Evolutionary conservation across 2,329 filamentous ascomycete genomes (phyloP), one percentile per base, ranked within the genome.

Genomic region (Graphium sp.): DNA sequence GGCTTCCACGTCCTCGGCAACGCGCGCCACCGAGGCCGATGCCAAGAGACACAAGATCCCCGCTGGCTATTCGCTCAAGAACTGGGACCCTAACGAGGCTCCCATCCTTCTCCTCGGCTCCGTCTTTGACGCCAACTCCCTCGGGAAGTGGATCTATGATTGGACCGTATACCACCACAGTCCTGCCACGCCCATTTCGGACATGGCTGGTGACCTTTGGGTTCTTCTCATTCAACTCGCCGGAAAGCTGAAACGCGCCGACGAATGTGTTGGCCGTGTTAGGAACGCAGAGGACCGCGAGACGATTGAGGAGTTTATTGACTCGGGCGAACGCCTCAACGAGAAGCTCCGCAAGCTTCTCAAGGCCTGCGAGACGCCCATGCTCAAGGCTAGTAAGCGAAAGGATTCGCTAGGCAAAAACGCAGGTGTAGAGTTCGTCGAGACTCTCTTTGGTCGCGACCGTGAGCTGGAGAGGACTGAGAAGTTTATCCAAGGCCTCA

Each of bases 141-240:
- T 98, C 18, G 89, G 89, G 45, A 94, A 94, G 57, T 98, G 89
- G 89, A 91, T 98, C 46, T 98, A 93, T 55, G 89, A 95, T 63
- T 98, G 89, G 89, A 94, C 89, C 12, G 82, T 94, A 37, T 93
- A 82, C 58, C 75, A 78, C 49, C 75, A 91, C 40, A 82, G 82
- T 21, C 70, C 83, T 10, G 69, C 70, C 22, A 83, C 79, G 8
- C 81, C 84, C 28, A 81, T 94, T 45, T 72, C 84, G 30, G 84
- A 94, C 39, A 75, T 92, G 53, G 85, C 89, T 3, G 89, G 87
- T 40, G 85, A 95, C 45, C 65, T 98, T 31, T 98, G 89, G 89
- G 67, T 95, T 15, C 66, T 94, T 27, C 68, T 95, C 34, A 95
- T 95, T 50, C 81, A 94, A 53, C 65, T 95, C 25, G 79, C 84